These are phyloP conservation scores for Kokia cookei DNA, from an alignment of 441 rosid genomes.

Conservation along the genomic window DNA sequence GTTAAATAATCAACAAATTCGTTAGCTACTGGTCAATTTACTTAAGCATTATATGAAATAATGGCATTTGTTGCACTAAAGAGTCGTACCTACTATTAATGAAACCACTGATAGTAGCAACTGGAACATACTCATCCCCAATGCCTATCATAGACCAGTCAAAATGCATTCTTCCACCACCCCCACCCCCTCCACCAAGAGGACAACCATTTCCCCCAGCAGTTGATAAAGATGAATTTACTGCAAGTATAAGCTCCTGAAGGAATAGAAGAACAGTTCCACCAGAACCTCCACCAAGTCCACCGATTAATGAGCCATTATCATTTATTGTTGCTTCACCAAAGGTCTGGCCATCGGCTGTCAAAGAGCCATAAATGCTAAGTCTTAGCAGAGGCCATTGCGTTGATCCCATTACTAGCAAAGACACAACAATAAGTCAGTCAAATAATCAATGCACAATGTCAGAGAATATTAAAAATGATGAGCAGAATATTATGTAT, in stretches of 20 bases:
- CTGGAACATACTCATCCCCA: slow-evolving; percentile 77
- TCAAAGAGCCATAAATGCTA: slow-evolving; percentile 69
- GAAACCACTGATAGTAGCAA: slow-evolving; percentile 68
- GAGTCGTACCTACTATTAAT: slow-evolving; percentile 63
- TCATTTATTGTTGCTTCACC: slow-evolving; percentile 33
- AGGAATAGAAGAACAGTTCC: slow-evolving; percentile 97
- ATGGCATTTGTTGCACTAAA: not conserved
- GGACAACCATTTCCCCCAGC: slow-evolving; percentile 84
- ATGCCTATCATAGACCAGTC: slow-evolving; percentile 83
- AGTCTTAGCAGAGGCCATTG: slow-evolving; percentile 83
- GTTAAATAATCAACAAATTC: not conserved
- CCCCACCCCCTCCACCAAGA: slow-evolving; percentile 97
- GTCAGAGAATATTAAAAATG: not conserved
- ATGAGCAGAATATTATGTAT: not conserved
- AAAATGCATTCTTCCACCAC: slow-evolving; percentile 98
- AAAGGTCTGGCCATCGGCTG: slow-evolving; percentile 88
- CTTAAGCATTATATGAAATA: not conserved
- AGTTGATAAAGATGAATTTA: slow-evolving; percentile 66
- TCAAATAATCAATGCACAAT: not conserved
- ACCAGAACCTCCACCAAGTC: slow-evolving; percentile 98
- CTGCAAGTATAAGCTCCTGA: slow-evolving; percentile 66
- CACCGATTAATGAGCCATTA: slow-evolving; percentile 62
- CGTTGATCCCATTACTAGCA: slow-evolving; percentile 79
- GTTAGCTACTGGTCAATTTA: not conserved
- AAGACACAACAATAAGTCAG: slow-evolving; percentile 21